Base-by-base conservation (phyloP, 2,329 filamentous ascomycete genomes). In the Thyridium curvatum region DNA sequence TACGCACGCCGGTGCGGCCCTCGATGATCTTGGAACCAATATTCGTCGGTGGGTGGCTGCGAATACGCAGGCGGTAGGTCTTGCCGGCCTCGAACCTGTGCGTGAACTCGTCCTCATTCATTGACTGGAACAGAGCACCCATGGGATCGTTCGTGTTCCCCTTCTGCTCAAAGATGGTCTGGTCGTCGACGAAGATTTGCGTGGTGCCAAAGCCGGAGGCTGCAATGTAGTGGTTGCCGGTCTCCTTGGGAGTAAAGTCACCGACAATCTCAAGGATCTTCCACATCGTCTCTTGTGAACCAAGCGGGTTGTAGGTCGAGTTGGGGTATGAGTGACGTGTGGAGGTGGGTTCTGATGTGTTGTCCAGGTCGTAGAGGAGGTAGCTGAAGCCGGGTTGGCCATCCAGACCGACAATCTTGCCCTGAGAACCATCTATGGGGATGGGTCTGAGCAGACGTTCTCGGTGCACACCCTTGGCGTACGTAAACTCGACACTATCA, bases 201-300 rank as follows among this genome's bases (percentile, higher is more conserved):
- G 54, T 62, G 8, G 56, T 46, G 29, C 58, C 58, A 36, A 52
- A 50, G 18, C 60, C 58, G 5, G 52, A 48, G 3, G 59, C 40
- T 8, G 57, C 54, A 16, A 62, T 45, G 16, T 59, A 52, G 41
- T 56, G 60, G 12, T 52, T 46, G 17, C 51, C 51, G 4, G 54
- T 46, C 35, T 51, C 52, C 32, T 55, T 52, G 6, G 56, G 51
- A 1, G 42, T 50, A 18, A 54, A 50, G 12, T 43, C 47, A 7
- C 59, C 59, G 39, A 58, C 57, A 10, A 68, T 54, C 32, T 63
- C 60, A 18, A 58, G 59, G 54, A 73, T 68, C 10, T 77, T 55
- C 41, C 69, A 65, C 33, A 70, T 60, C 35, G 58, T 56, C 21
- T 26, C 21, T 61, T 52, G 45, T 1, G 45, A 51, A 1, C 49